These are phyloP conservation scores for Crepidotus variabilis DNA, from an alignment of 768 basidiomycete species.

Conservation along the genomic window DNA sequence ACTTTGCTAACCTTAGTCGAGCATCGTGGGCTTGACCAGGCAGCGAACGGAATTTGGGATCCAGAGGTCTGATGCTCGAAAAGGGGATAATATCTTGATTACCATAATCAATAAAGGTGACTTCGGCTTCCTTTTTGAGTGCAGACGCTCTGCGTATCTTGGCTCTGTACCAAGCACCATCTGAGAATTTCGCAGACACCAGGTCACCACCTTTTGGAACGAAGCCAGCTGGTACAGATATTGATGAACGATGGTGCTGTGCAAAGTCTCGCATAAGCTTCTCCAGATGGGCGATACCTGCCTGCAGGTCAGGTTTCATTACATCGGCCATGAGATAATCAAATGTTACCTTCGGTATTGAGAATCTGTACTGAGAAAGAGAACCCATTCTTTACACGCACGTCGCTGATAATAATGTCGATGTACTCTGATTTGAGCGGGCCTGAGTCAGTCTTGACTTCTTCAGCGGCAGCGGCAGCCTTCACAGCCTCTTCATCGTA, in stretches of 20 bases:
- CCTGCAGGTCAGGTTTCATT: neutral
- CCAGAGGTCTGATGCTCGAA: constrained; percentile 82
- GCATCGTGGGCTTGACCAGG: constrained; percentile 95
- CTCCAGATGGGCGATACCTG: constrained; percentile 89
- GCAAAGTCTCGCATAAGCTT: constrained; percentile 95
- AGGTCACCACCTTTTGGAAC: constrained; percentile 82
- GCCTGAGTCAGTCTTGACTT: constrained; percentile 37
- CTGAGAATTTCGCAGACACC: constrained; percentile 92
- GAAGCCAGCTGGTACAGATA: constrained; percentile 61
- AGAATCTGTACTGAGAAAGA: constrained; percentile 91
- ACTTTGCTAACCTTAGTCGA: constrained; percentile 62
- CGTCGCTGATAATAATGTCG: constrained; percentile 89
- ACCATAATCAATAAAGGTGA: constrained; percentile 93
- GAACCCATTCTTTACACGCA: constrained; percentile 70
- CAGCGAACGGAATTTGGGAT: constrained; percentile 83
- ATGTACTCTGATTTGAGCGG: constrained; percentile 81
- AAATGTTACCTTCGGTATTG: constrained; percentile 74
- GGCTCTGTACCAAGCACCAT: constrained; percentile 95
- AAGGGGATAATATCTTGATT: constrained; percentile 90
- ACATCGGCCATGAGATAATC: neutral
- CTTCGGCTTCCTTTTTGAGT: constrained; percentile 89
- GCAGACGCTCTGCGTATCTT: constrained; percentile 84
- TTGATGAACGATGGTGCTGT: constrained; percentile 70
- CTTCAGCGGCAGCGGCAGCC: constrained; percentile 37
- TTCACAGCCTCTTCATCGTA: constrained; percentile 74